Base-by-base conservation (phyloP, 495 filamentous ascomycete species). In the Penicillium diatomitis region DNA sequence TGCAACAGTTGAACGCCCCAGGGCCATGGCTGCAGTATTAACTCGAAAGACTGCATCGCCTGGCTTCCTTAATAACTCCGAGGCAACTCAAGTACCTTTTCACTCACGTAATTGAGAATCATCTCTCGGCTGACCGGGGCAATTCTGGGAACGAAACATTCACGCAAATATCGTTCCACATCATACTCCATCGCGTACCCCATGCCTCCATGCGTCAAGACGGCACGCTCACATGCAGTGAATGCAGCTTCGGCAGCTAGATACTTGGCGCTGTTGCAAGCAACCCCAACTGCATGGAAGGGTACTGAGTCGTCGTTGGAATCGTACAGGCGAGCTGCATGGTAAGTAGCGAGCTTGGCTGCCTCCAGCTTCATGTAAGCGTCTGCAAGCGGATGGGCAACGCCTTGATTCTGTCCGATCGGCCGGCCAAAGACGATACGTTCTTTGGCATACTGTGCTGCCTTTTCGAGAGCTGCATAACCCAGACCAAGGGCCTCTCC, bases 351-450 rank as follows among this genome's bases (percentile, higher is more conserved):
- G 44, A 86, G 63, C 61, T 89, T 88, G 0, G 86, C 86, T 1
- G 85, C 86, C 62, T 91, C 86, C 10, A 91, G 75, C 29, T 82
- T 73, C 86, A 89, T 89, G 52, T 81, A 89, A 0, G 81, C 81
- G 47, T 81, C 74, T 0, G 87, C 84, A 33, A 90, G 72, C 8
- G 85, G 86, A 64, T 90, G 85, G 27, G 83, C 76, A 38, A 90
- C 82, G 4, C 78, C 82, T 61, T 90, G 85, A 57, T 88, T 89
- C 58, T 80, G 75, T 0, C 87, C 84, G 40, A 89, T 89, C 0
- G 82, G 74, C 4, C 83, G 67, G 6, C 80, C 80, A 57, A 89
- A 90, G 0, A 89, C 83, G 3, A 81, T 66, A 0, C 86, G 73
- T 34, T 86, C 80, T 41, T 75, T 73, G 2, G 86, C 85, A 54